phyloP scores from a whole-genome alignment of 129 eudicot genomes.

The Arctium minus region DNA sequence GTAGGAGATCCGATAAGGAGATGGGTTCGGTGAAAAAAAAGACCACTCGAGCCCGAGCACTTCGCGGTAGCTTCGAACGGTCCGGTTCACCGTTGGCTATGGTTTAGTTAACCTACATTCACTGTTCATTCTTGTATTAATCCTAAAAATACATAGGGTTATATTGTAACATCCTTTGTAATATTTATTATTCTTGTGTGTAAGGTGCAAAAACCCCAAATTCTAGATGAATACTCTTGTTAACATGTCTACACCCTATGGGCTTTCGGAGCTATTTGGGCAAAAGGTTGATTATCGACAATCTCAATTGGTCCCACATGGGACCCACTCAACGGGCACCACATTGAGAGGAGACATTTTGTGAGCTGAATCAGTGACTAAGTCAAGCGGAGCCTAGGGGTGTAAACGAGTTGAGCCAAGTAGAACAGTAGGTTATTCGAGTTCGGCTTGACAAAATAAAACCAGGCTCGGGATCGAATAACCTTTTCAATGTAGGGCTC shows the following conservation, averaged over 20 bases:
- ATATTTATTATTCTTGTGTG: constrained; percentile 3
- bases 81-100: constrained; percentile 37
- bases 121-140: constrained; percentile 11
- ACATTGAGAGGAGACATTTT: neutral
- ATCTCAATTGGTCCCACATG: too few relatives aligned
- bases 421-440: too few relatives aligned
- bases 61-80: constrained; percentile 39
- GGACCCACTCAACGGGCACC: neutral
- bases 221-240: neutral
- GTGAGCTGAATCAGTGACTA: too few relatives aligned
- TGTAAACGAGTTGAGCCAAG: too few relatives aligned
- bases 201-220: neutral
- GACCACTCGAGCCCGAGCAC: constrained; percentile 18
- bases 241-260: neutral
- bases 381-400: too few relatives aligned
- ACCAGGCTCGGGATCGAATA: too few relatives aligned
- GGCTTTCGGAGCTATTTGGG: too few relatives aligned
- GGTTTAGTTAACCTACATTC: constrained; percentile 6
- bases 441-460: too few relatives aligned
- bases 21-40: constrained; percentile 34
- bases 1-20: constrained; percentile 30
- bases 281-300: too few relatives aligned
- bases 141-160: neutral
- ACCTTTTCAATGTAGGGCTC: too few relatives aligned
- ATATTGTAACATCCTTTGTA: constrained; percentile 17